Conservation (phyloP, 2,329 filamentous ascomycete species). For the Leptographium flavum region DNA sequence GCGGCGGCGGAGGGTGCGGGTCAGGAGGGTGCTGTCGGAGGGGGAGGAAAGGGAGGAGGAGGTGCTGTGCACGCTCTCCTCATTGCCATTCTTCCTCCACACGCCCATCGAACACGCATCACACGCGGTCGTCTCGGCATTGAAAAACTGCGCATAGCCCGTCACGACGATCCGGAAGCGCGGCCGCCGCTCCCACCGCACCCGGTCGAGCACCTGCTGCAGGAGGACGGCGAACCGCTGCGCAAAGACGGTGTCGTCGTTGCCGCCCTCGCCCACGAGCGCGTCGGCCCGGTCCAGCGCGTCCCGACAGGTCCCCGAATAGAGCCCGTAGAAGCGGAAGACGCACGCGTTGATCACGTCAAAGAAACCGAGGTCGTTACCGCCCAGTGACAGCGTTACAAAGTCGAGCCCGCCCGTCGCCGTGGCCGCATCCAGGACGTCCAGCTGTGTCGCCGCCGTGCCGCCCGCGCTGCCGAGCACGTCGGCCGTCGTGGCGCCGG, state of each 20-base stretch:
- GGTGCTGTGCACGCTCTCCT: neutral
- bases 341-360: conserved; percentile 35
- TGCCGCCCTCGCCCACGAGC: conserved; percentile 2
- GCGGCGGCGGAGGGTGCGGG: conserved; percentile 20
- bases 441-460: conserved; percentile 24
- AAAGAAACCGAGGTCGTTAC: conserved; percentile 35
- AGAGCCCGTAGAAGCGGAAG: conserved; percentile 34
- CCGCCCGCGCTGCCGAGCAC: conserved; percentile 19
- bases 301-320: conserved; percentile 28
- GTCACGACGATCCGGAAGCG: conserved; percentile 29
- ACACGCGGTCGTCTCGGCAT: conserved; percentile 26
- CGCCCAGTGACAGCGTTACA: conserved; percentile 30
- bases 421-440: conserved; percentile 22
- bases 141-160: conserved; percentile 34
- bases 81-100: conserved; percentile 22
- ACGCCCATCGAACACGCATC: conserved; percentile 29
- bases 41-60: too few relatives aligned
- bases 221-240: conserved; percentile 23
- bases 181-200: conserved; percentile 28
- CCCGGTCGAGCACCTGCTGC: conserved; percentile 27
- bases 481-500: conserved; percentile 27
- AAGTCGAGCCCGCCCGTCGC: conserved; percentile 21
- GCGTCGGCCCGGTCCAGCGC: conserved; percentile 22
- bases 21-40: conserved; percentile 16
- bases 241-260: conserved; percentile 9